Evolutionary conservation across 2,329 filamentous ascomycete species (phyloP).

Genomic region (Calonectria fujianensis): DNA sequence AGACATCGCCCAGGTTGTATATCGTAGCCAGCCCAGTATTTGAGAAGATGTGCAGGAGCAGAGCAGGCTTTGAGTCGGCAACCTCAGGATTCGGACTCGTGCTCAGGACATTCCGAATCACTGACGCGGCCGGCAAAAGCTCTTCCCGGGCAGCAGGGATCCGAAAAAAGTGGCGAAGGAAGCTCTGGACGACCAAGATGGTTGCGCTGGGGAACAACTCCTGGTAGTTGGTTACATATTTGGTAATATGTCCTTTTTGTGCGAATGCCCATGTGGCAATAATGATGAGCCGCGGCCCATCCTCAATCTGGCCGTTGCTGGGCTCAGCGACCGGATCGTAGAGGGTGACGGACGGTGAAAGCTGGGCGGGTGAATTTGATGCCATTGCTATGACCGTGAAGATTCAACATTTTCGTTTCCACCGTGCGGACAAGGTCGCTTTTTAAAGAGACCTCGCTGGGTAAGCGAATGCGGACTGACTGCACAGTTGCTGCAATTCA

Average conservation of each 20-base stretch:
- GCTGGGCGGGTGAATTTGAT: neutral
- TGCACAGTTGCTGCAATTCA: neutral
- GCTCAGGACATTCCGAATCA: slow-evolving; percentile 1
- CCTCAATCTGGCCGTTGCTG: neutral
- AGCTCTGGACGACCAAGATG: slow-evolving; percentile 14
- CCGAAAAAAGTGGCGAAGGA: slow-evolving; percentile 31
- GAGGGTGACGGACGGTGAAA: slow-evolving; percentile 27
- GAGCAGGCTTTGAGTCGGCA: neutral
- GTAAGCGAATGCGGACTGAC: neutral
- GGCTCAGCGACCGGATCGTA: neutral
- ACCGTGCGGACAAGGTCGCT: neutral
- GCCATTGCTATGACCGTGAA: neutral
- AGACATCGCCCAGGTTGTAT: slow-evolving; percentile 30
- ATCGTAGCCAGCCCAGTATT: slow-evolving; percentile 24
- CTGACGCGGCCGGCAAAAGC: slow-evolving; percentile 15
- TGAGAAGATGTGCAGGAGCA: slow-evolving; percentile 29
- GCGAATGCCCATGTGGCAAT: slow-evolving; percentile 26
- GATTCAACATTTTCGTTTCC: neutral
- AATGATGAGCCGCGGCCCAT: slow-evolving; percentile 24
- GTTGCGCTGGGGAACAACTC: slow-evolving; percentile 18
- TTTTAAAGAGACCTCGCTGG: neutral
- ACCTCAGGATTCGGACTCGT: neutral
- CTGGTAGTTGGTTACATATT: slow-evolving; percentile 24
- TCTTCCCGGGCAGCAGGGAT: slow-evolving; percentile 17
- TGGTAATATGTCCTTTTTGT: slow-evolving; percentile 25